Percentiles rank a stretch among this genome's conserved stretches.
Evolutionary conservation across 2,329 filamentous ascomycete species (phyloP).

Genomic region (Pseudopyricularia cyperi): DNA sequence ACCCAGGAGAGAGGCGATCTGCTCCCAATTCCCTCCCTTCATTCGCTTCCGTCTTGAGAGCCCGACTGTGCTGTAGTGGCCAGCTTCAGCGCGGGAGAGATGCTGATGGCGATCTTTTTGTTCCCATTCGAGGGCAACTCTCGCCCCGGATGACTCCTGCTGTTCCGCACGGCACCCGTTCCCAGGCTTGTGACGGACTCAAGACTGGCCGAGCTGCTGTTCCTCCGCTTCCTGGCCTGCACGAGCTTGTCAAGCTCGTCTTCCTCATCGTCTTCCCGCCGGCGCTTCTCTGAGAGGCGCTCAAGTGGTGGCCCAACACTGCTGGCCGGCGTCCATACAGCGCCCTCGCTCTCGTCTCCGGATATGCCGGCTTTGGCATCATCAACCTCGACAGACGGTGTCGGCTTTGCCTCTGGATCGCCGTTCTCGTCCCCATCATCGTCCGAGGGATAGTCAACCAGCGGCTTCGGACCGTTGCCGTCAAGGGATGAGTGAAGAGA

Average conservation of each 20-base stretch:
- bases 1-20: no score
- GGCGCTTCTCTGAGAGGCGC: constrained; percentile 74
- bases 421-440: constrained; percentile 64
- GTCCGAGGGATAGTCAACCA: constrained; percentile 89
- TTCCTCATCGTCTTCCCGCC: constrained; percentile 86
- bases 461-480: constrained; percentile 36
- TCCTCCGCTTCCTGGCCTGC: constrained; percentile 47
- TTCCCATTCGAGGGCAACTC: constrained; percentile 17
- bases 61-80: constrained; percentile 6
- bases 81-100: constrained; percentile 31
- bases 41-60: neutral
- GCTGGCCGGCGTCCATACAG: constrained; percentile 13
- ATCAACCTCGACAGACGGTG: constrained; percentile 13
- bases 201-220: constrained; percentile 37
- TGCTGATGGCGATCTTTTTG: constrained; percentile 46
- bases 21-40: no score
- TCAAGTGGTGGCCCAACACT: constrained; percentile 40
- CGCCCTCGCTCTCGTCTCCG: constrained; percentile 8
- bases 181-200: constrained; percentile 10
- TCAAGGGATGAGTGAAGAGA: neutral
- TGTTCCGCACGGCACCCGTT: constrained; percentile 23
- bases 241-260: constrained; percentile 82
- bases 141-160: constrained; percentile 28
- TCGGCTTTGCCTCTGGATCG: constrained; percentile 23
- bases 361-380: constrained; percentile 11